Percentiles rank a stretch among this genome's conserved stretches.
phyloP scores from a whole-genome alignment of 345 rosid genomes.

The Schrenkiella parvula region DNA sequence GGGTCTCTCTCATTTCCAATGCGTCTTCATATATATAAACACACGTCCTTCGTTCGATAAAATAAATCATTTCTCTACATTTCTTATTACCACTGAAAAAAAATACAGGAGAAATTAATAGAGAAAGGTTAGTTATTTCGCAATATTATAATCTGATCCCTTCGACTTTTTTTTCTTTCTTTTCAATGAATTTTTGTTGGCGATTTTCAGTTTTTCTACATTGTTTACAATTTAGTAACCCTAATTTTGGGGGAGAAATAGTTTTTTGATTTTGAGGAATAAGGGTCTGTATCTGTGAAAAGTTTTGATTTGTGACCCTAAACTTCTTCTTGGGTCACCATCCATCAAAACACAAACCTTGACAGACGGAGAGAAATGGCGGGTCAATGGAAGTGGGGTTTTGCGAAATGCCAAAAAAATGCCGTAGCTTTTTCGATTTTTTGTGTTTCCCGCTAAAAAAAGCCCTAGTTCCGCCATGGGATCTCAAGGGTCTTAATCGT shows the following conservation, averaged over 20 bases:
- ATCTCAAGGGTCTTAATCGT: background rate
- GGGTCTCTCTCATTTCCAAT: constrained; percentile 16
- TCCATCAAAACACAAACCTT: constrained; percentile 24
- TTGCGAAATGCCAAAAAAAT: background rate
- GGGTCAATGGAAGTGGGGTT: constrained; percentile 24
- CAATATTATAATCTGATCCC: background rate
- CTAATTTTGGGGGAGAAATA: constrained; percentile 6
- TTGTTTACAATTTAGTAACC: constrained; percentile 15
- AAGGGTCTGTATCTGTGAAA: constrained; percentile 14
- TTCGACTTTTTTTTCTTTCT: background rate
- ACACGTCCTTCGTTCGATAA: constrained; percentile 4
- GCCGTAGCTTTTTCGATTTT: constrained; percentile 4
- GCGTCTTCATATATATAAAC: background rate
- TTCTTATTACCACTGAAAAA: constrained; percentile 15
- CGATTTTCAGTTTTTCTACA: constrained; percentile 6
- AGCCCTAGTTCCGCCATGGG: constrained; percentile 17
- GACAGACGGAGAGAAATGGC: constrained; percentile 22
- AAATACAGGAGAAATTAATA: background rate
- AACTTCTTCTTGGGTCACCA: constrained; percentile 21
- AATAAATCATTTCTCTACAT: constrained; percentile 7
- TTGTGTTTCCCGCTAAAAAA: constrained; percentile 32
- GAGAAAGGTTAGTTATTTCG: constrained; percentile 20
- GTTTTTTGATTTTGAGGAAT: background rate
- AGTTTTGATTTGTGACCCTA: constrained; percentile 7
- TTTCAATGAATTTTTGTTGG: background rate